A percentile compares a stretch with the other conserved stretches of the same genome.
These are phyloP conservation scores for Angomonas desouzai DNA, from an alignment of 208 protist species.

Conservation along the genomic window DNA sequence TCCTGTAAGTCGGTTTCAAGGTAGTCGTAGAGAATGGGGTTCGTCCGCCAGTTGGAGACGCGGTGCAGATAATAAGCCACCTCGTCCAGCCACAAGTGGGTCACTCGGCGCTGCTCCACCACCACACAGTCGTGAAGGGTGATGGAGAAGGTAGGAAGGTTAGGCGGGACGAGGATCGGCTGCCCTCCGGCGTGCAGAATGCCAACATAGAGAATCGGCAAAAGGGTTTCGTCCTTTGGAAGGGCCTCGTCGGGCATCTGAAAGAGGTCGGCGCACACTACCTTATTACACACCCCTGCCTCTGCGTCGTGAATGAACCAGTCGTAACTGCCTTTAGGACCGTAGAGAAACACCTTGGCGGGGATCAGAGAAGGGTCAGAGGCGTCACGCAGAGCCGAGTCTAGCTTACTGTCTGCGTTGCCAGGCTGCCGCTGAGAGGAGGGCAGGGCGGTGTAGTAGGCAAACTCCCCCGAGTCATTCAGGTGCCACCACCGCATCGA, in stretches of 20 bases:
- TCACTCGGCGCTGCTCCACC: slow-evolving; percentile 81
- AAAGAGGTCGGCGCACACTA: slow-evolving; percentile 73
- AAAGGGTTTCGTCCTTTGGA: slow-evolving; percentile 48
- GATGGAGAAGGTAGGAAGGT: slow-evolving; percentile 72
- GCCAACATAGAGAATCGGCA: slow-evolving; percentile 76
- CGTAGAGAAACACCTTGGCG: slow-evolving; percentile 77
- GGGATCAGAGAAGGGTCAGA: slow-evolving; percentile 6
- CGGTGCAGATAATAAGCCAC: slow-evolving; percentile 85
- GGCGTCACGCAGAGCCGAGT: background rate
- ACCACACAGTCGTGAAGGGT: slow-evolving; percentile 76
- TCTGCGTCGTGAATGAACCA: slow-evolving; percentile 91
- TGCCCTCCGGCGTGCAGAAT: slow-evolving; percentile 72
- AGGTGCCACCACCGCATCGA: slow-evolving; percentile 87
- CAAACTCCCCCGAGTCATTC: slow-evolving; percentile 89
- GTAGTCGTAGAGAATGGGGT: slow-evolving; percentile 83
- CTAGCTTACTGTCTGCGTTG: background rate
- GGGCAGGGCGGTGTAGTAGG: slow-evolving; percentile 75
- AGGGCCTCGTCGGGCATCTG: slow-evolving; percentile 76
- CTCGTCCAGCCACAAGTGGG: slow-evolving; percentile 84
- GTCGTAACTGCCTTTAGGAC: slow-evolving; percentile 81
- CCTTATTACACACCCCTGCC: slow-evolving; percentile 36
- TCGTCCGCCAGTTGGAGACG: slow-evolving; percentile 55
- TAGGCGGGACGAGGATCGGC: slow-evolving; percentile 80
- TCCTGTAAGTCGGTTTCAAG: slow-evolving; percentile 79
- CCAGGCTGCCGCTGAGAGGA: slow-evolving; percentile 11